These are phyloP conservation scores for Coemansia asiatica DNA, from an alignment of 192 early-diverging fungal genomes.

Conservation along the genomic window DNA sequence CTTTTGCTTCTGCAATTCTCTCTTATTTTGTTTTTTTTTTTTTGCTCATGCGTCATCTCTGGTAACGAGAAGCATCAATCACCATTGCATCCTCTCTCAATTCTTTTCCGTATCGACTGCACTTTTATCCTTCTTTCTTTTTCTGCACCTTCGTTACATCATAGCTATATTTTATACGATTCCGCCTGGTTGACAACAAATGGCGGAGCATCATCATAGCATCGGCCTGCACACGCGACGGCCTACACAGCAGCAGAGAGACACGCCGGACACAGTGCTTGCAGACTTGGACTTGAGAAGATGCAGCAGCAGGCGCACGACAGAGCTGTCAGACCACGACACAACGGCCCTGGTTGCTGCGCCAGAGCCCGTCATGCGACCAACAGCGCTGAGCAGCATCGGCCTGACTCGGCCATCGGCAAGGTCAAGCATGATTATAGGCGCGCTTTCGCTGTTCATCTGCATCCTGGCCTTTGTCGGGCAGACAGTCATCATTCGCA, in stretches of 20 bases:
- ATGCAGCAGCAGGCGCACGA: too few species aligned
- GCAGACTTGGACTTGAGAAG: too few species aligned
- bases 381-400: not conserved
- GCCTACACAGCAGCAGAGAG: not conserved
- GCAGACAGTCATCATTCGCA: slow-evolving; percentile 44
- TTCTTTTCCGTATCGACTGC: not conserved
- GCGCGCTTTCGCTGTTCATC: slow-evolving; percentile 30
- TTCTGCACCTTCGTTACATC: not conserved
- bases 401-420: slow-evolving; percentile 27
- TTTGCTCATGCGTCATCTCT: too few species aligned
- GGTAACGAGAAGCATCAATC: not conserved
- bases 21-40: too few species aligned
- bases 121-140: not conserved
- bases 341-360: not conserved
- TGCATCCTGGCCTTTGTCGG: slow-evolving; percentile 46
- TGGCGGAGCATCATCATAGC: not conserved
- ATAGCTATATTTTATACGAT: not conserved
- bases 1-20: too few species aligned
- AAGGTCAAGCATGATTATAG: slow-evolving; percentile 38
- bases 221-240: not conserved
- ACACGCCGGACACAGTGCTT: not conserved
- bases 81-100: not conserved
- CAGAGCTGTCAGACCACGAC: not conserved
- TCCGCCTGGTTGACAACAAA: too few species aligned
- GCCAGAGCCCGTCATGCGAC: not conserved